phyloP scores from a whole-genome alignment of 108 stramenopile species.

The Skeletonema menzelii region DNA sequence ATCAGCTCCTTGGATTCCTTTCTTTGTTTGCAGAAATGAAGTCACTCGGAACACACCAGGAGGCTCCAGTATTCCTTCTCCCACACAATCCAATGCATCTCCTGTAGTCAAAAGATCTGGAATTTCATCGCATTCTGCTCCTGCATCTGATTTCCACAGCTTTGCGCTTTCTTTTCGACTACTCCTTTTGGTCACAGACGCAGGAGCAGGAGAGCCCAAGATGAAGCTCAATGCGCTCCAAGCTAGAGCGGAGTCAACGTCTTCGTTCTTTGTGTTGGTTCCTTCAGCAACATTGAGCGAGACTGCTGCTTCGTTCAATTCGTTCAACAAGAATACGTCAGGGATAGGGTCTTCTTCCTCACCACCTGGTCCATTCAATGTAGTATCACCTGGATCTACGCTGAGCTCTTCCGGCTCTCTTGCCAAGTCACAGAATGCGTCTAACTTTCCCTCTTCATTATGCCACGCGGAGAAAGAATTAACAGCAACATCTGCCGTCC shows the following conservation, averaged over 20 bases:
- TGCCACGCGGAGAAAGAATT: neutral
- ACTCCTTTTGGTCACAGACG: constrained; percentile 8
- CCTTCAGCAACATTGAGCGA: neutral
- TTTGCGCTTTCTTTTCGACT: neutral
- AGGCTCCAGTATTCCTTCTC: neutral
- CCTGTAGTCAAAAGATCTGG: neutral
- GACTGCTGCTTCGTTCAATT: neutral
- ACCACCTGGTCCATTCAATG: neutral
- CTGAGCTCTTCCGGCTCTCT: neutral
- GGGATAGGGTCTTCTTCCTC: neutral
- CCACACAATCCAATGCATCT: neutral
- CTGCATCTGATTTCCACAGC: constrained; percentile 44
- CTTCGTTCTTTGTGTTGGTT: neutral
- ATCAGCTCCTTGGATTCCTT: neutral
- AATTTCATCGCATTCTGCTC: constrained; percentile 5
- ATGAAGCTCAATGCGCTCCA: constrained; percentile 21
- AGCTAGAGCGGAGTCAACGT: constrained; percentile 21
- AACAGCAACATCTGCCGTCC: neutral
- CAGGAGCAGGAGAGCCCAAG: constrained; percentile 22
- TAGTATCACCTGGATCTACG: neutral
- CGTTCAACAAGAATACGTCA: neutral
- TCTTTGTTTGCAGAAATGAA: neutral
- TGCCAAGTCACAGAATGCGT: neutral
- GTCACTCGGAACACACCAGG: neutral
- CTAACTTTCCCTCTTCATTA: neutral